These are phyloP conservation scores for Ensete ventricosum DNA, from an alignment of 176 grass and related monocot species.

Conservation along the genomic window DNA sequence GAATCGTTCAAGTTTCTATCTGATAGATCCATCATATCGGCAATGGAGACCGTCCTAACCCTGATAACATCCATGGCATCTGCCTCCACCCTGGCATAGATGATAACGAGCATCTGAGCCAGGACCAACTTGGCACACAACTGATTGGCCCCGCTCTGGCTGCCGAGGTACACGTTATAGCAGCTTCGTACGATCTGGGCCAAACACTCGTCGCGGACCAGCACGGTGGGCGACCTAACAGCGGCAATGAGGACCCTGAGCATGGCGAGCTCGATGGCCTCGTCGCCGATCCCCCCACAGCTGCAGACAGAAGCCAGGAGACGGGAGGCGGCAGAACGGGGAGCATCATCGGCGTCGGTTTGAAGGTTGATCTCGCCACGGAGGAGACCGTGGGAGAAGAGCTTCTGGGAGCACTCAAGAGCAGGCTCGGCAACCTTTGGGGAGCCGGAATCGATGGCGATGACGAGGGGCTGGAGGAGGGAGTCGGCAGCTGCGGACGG, in stretches of 20 bases:
- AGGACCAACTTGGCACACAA: slow-evolving; percentile 87
- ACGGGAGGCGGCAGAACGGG: slow-evolving; percentile 30
- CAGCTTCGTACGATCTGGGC: slow-evolving; percentile 64
- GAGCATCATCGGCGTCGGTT: slow-evolving; percentile 4
- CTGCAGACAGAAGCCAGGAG: slow-evolving; percentile 48
- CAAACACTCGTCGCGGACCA: slow-evolving; percentile 57
- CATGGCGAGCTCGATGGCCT: slow-evolving; percentile 54
- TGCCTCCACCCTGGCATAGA: slow-evolving; percentile 55
- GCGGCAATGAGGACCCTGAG: slow-evolving; percentile 75
- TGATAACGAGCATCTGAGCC: slow-evolving; percentile 68
- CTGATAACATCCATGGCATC: slow-evolving; percentile 45
- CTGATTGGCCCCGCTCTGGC: slow-evolving; percentile 64
- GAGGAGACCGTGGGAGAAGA: slow-evolving; percentile 58
- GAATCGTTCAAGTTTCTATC: slow-evolving; percentile 95
- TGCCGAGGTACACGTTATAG: slow-evolving; percentile 89
- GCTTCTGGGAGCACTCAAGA: slow-evolving; percentile 58
- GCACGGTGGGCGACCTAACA: slow-evolving; percentile 42
- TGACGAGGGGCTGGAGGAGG: slow-evolving; percentile 42
- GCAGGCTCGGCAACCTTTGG: slow-evolving; percentile 72
- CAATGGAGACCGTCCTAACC: slow-evolving; percentile 57
- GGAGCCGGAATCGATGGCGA: slow-evolving; percentile 57
- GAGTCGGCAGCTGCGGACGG: slow-evolving; percentile 32
- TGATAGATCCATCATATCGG: slow-evolving; percentile 93
- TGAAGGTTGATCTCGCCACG: slow-evolving; percentile 42
- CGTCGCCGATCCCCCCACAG: slow-evolving; percentile 48